phyloP scores from a whole-genome alignment of 2,329 filamentous ascomycete genomes.

The Hirsutella thompsonii region DNA sequence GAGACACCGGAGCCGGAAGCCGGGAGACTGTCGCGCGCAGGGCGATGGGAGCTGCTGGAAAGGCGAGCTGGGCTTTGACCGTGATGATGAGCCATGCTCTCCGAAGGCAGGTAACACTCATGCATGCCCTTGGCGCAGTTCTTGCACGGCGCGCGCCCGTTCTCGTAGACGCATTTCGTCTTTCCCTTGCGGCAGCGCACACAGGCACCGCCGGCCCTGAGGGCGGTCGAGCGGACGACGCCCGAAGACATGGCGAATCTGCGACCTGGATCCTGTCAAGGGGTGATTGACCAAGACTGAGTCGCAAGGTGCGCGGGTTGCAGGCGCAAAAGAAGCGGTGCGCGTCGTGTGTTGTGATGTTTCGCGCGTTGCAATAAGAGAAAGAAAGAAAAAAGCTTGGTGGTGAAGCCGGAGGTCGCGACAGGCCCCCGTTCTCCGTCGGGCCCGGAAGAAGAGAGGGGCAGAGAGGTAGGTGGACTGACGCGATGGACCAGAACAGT shows the following conservation, averaged over 20 bases:
- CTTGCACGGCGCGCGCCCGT: slow-evolving; percentile 47
- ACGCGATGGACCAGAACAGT: background rate
- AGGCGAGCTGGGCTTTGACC: slow-evolving; percentile 43
- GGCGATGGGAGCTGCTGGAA: slow-evolving; percentile 31
- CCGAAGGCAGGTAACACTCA: slow-evolving; percentile 48
- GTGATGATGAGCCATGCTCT: slow-evolving; percentile 46
- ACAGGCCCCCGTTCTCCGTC: slow-evolving; percentile 6
- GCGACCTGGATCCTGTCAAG: background rate
- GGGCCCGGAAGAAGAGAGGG: slow-evolving; percentile 3
- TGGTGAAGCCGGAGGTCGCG: slow-evolving; percentile 6
- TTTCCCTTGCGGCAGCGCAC: slow-evolving; percentile 52
- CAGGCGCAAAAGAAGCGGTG: background rate
- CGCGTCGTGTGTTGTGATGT: background rate
- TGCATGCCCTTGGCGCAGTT: slow-evolving; percentile 53
- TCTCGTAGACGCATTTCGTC: slow-evolving; percentile 52
- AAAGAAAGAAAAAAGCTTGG: background rate
- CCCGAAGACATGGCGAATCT: slow-evolving; percentile 27
- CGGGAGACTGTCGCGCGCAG: slow-evolving; percentile 40
- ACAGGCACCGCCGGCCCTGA: slow-evolving; percentile 47
- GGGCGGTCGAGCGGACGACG: slow-evolving; percentile 43
- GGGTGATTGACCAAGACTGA: background rate
- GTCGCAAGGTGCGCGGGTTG: background rate
- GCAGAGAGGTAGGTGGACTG: background rate
- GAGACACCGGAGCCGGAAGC: slow-evolving; percentile 34
- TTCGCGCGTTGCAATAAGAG: background rate